Evolutionary conservation across 2,329 filamentous ascomycete genomes (phyloP).

Genomic region (Neocucurbitaria cava): DNA sequence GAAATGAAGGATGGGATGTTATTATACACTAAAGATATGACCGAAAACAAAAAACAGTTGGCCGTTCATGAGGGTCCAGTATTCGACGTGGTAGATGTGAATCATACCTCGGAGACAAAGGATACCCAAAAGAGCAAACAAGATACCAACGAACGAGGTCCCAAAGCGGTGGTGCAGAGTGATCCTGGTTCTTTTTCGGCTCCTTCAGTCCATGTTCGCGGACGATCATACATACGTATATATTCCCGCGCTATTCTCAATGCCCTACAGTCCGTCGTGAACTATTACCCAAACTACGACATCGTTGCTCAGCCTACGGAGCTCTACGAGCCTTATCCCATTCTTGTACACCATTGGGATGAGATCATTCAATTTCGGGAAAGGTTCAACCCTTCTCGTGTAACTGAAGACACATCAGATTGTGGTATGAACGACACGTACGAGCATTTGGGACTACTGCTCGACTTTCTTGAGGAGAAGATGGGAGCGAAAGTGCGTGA

Average conservation of each 20-base stretch:
- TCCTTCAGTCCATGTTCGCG: neutral
- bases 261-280: constrained; percentile 7
- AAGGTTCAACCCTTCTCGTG: neutral
- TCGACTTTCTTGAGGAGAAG: constrained; percentile 3
- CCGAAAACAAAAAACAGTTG: neutral
- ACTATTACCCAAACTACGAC: constrained; percentile 4
- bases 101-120: constrained; percentile 1
- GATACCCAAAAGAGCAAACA: neutral
- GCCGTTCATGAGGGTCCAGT: neutral
- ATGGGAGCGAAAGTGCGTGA: constrained; percentile 2
- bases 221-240: constrained; percentile 1
- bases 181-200: neutral
- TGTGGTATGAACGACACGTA: constrained; percentile 1
- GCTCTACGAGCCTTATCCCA: constrained; percentile 1
- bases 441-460: constrained; percentile 1
- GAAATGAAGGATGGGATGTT: neutral
- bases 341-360: constrained; percentile 1
- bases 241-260: constrained; percentile 4
- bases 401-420: neutral
- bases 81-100: constrained; percentile 1
- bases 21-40: neutral
- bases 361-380: neutral
- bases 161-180: neutral
- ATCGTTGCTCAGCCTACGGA: neutral
- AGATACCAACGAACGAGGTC: neutral